Base-by-base conservation (phyloP, 1,284 basidiomycete genomes). In the Kwoniella shivajii region DNA sequence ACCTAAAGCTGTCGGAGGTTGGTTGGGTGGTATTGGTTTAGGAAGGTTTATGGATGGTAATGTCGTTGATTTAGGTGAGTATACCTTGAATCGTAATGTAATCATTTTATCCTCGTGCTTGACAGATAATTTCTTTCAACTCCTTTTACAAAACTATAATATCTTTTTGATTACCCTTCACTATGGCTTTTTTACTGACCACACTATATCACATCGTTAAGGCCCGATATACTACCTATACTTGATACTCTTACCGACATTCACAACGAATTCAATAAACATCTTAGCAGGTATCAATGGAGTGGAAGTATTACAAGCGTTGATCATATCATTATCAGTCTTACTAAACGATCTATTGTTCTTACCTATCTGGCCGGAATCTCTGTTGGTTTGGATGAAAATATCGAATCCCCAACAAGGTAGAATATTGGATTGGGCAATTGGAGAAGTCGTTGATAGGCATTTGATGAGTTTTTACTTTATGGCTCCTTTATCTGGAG, bases 241-340 rank as follows among this genome's bases (percentile, higher is more conserved):
- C 81, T 97, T 99, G 88, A 86, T 91, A 6, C 80, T 98, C 33
- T 82, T 99, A 9, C 97, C 94, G 14, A 99, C 92, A 0, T 99
- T 99, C 76, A 88, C 92, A 57, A 98, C 94, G 13, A 99, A 99
- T 79, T 90, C 89, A 75, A 97, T 99, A 83, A 99, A 99, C 77
- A 99, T 99, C 67, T 85, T 99, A 7, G 96, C 95, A 3, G 96
- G 96, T 5, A 90, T 98, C 68, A 99, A 99, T 73, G 96, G 95
- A 11, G 88, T 96, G 1, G 96, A 99, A 81, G 90, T 88, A 57
- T 86, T 87, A 51, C 96, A 99, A 79, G 91, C 94, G 0, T 80
- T 98, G 31, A 85, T 99, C 60, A 99, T 99, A 63, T 89, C 90
- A 2, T 61, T 92, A 14, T 95, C 91, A 0, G 88, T 99, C 61